Percentiles rank a stretch among this genome's conserved stretches.
Evolutionary conservation across 148 eudicot genomes (phyloP).

Genomic region (Diospyros lotus): DNA sequence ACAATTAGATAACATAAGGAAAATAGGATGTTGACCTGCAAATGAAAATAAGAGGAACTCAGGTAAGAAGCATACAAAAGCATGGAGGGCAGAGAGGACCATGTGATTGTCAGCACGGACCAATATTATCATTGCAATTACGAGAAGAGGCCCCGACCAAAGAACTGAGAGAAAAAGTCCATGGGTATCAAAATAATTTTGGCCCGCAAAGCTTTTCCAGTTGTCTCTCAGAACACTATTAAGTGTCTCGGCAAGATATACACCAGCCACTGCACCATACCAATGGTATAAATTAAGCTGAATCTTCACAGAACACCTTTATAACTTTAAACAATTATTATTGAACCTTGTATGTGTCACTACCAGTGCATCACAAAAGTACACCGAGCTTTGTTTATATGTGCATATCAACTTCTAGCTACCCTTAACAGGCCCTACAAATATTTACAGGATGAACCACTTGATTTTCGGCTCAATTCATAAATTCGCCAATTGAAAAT

Average conservation of each 20-base stretch:
- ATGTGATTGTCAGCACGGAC: slow-evolving; percentile 37
- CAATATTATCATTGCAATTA: slow-evolving; percentile 77
- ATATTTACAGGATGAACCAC: too few species aligned
- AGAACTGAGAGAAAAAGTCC: slow-evolving; percentile 81
- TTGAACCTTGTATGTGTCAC: too few species aligned
- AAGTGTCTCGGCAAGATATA: slow-evolving; percentile 77
- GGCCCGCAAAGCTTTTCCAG: slow-evolving; percentile 82
- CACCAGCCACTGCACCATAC: slow-evolving; percentile 69
- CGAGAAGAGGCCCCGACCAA: slow-evolving; percentile 92
- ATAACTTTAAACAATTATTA: too few species aligned
- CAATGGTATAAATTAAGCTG: neutral
- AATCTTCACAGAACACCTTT: neutral
- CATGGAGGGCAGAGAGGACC: neutral
- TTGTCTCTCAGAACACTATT: slow-evolving; percentile 50
- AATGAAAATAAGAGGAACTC: neutral
- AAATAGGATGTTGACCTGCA: slow-evolving; percentile 84
- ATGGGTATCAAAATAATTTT: slow-evolving; percentile 77
- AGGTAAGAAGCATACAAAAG: neutral
- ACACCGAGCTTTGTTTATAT: too few species aligned
- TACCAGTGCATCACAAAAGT: too few species aligned
- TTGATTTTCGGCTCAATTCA: too few species aligned
- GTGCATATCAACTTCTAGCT: too few species aligned
- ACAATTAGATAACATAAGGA: slow-evolving; percentile 73
- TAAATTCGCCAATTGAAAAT: too few species aligned
- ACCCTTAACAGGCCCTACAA: too few species aligned